Evolutionary conservation across 257 asterid genomes (phyloP).

Genomic region (Handroanthus guayacan): DNA sequence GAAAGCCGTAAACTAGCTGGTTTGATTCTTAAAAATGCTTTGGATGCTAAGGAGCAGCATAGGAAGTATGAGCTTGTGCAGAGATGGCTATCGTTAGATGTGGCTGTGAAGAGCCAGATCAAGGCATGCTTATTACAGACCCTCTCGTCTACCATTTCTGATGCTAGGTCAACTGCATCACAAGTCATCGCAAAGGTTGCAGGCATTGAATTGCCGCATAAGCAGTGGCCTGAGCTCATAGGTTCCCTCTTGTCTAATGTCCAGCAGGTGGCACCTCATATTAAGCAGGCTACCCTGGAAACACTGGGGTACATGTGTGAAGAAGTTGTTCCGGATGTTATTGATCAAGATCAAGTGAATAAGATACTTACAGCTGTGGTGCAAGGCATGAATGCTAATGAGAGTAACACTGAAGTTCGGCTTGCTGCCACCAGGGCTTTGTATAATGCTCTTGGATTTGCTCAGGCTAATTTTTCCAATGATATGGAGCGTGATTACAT

Average conservation of each 20-base stretch:
- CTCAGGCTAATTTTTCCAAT: slow-evolving; percentile 61
- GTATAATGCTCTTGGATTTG: slow-evolving; percentile 67
- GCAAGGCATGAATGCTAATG: slow-evolving; percentile 65
- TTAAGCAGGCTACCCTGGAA: slow-evolving; percentile 66
- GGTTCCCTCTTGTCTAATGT: slow-evolving; percentile 55
- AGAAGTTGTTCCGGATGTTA: slow-evolving; percentile 61
- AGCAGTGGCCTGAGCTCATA: slow-evolving; percentile 66
- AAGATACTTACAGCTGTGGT: slow-evolving; percentile 66
- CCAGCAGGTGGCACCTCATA: slow-evolving; percentile 61
- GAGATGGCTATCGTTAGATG: slow-evolving; percentile 58
- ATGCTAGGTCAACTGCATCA: slow-evolving; percentile 67
- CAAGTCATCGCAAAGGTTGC: slow-evolving; percentile 70
- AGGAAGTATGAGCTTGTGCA: slow-evolving; percentile 60
- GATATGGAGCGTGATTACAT: slow-evolving; percentile 68
- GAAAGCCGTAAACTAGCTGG: slow-evolving; percentile 75
- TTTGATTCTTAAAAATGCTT: slow-evolving; percentile 60
- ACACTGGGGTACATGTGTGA: slow-evolving; percentile 66
- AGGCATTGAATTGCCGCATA: slow-evolving; percentile 65
- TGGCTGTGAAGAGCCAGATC: slow-evolving; percentile 53
- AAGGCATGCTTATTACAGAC: slow-evolving; percentile 57
- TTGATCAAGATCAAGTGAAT: slow-evolving; percentile 68
- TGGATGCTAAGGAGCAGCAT: slow-evolving; percentile 75
- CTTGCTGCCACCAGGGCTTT: slow-evolving; percentile 62
- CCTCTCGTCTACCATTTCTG: slow-evolving; percentile 50
- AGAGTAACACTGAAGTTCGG: slow-evolving; percentile 56